A percentile compares a stretch with the other conserved stretches of the same genome.
Evolutionary conservation across 2,329 filamentous ascomycete genomes (phyloP).

Genomic region (Aspergillus tamarii): DNA sequence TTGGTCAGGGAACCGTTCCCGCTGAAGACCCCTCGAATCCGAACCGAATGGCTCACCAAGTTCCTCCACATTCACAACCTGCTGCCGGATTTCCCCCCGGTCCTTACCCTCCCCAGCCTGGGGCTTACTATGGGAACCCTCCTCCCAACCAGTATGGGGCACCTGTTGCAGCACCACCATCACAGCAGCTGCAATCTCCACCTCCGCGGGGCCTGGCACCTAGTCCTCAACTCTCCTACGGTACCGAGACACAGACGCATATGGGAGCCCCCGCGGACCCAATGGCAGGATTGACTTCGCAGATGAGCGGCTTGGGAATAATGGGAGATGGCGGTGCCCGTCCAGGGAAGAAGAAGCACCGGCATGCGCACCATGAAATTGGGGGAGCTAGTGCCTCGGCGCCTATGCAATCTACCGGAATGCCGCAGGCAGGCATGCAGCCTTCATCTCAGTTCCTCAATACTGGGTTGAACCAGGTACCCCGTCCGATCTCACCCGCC

Average conservation of each 20-base stretch:
- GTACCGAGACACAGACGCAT: slow-evolving; percentile 29
- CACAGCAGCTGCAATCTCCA: slow-evolving; percentile 29
- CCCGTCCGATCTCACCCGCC: slow-evolving; percentile 33
- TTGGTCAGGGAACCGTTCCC: slow-evolving; percentile 37
- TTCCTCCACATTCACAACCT: slow-evolving; percentile 57
- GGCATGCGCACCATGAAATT: slow-evolving; percentile 87
- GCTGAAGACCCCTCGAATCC: slow-evolving; percentile 59
- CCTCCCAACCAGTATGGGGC: slow-evolving; percentile 37
- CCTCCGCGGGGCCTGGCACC: slow-evolving; percentile 25
- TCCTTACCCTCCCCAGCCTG: slow-evolving; percentile 43
- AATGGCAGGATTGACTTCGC: slow-evolving; percentile 55
- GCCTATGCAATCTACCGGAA: slow-evolving; percentile 69
- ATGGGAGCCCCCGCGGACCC: slow-evolving; percentile 32
- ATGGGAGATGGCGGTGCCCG: slow-evolving; percentile 53
- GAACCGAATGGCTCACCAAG: slow-evolving; percentile 52
- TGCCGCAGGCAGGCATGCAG: slow-evolving; percentile 61
- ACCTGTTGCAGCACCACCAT: slow-evolving; percentile 27
- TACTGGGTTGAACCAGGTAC: slow-evolving; percentile 50
- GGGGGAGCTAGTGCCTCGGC: slow-evolving; percentile 63
- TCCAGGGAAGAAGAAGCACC: slow-evolving; percentile 81
- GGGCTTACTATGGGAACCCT: slow-evolving; percentile 38
- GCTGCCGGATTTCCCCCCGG: slow-evolving; percentile 39
- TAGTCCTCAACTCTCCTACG: slow-evolving; percentile 32
- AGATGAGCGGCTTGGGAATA: slow-evolving; percentile 78
- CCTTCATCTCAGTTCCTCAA: slow-evolving; percentile 64